Percentiles rank a stretch among this genome's conserved stretches.
phyloP scores from a whole-genome alignment of 305 asterid species.

The Fraxinus latifolia region DNA sequence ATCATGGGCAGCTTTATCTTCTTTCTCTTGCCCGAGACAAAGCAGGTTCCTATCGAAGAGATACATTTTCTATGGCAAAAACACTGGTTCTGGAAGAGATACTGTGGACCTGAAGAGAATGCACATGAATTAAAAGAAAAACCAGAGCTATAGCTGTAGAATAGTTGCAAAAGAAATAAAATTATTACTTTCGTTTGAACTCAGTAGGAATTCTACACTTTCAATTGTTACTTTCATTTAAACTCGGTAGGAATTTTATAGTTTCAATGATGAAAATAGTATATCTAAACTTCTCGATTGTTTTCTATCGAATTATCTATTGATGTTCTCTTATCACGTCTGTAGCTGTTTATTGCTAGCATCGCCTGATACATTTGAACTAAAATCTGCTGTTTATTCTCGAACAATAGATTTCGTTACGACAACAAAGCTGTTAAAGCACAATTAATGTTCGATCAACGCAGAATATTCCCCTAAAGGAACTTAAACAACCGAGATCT shows the following conservation, averaged over 20 bases:
- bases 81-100: slow-evolving; percentile 76
- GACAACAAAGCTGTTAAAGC: background rate
- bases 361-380: background rate
- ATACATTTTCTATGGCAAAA: slow-evolving; percentile 52
- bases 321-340: background rate
- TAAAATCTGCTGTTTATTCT: background rate
- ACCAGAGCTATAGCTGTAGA: slow-evolving; percentile 8
- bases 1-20: slow-evolving; percentile 55
- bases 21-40: slow-evolving; percentile 73
- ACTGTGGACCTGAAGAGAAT: slow-evolving; percentile 32
- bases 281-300: background rate
- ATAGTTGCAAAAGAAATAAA: background rate
- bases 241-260: background rate
- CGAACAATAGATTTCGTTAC: background rate
- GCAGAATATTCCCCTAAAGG: background rate
- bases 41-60: slow-evolving; percentile 84
- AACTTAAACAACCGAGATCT: background rate
- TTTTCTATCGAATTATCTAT: background rate
- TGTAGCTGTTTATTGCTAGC: background rate
- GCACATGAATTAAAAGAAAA: slow-evolving; percentile 1
- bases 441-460: background rate
- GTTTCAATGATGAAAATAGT: background rate
- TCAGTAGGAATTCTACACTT: background rate
- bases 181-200: background rate
- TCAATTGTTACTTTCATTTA: background rate